A percentile compares a stretch with the other conserved stretches of the same genome.
Conservation (phyloP, 139 green algal species). For the Chloropicon primus region DNA sequence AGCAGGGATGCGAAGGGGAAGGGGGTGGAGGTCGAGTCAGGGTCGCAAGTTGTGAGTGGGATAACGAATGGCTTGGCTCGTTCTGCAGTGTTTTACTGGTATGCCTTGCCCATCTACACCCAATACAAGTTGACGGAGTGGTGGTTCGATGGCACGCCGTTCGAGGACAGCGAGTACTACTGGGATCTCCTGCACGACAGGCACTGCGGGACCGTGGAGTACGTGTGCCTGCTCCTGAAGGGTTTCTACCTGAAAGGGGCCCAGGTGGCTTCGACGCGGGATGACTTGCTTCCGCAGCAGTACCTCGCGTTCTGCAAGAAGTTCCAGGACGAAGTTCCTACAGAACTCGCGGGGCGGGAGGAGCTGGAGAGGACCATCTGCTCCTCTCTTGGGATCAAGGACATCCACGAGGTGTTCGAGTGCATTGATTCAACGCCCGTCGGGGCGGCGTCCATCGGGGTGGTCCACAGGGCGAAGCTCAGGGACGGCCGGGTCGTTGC, state of each 20-base stretch:
- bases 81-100: background rate
- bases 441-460: slow-evolving; percentile 18
- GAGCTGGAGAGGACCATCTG: background rate
- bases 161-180: background rate
- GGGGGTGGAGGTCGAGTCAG: too few relatives aligned
- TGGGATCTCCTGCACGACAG: slow-evolving; percentile 4
- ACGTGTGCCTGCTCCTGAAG: slow-evolving; percentile 1
- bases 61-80: background rate
- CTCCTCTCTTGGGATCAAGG: background rate
- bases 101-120: background rate
- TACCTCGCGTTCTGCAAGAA: slow-evolving; percentile 3
- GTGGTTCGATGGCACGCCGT: background rate
- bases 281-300: slow-evolving; percentile 2
- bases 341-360: background rate
- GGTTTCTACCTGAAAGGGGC: slow-evolving; percentile 23
- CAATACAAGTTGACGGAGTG: background rate
- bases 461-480: slow-evolving; percentile 17
- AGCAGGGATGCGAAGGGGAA: background rate
- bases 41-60: too few relatives aligned
- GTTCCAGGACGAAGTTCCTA: slow-evolving; percentile 2
- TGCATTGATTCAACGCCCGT: slow-evolving; percentile 15
- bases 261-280: slow-evolving; percentile 6
- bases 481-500: background rate
- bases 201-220: background rate
- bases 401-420: background rate